phyloP scores from a whole-genome alignment of 2,329 filamentous ascomycete species.

The Alternaria consortialis region DNA sequence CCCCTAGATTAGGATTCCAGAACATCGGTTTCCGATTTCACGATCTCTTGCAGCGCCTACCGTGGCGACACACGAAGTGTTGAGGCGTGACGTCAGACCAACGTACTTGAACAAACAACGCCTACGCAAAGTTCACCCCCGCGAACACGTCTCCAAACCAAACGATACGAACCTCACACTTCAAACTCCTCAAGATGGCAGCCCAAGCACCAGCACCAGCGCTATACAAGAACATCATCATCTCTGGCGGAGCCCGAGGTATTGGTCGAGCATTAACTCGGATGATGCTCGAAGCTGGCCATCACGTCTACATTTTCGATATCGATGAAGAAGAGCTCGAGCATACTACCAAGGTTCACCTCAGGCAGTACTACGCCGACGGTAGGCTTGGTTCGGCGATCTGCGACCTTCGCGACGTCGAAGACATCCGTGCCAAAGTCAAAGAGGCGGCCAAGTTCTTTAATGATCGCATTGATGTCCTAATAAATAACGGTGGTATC shows the following conservation, averaged over 20 bases:
- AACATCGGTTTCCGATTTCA: not conserved
- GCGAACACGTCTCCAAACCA: constrained; percentile 5
- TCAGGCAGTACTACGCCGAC: constrained; percentile 48
- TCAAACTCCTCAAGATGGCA: constrained; percentile 10
- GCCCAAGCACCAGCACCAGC: constrained; percentile 12
- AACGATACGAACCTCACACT: not conserved
- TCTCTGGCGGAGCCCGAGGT: constrained; percentile 57
- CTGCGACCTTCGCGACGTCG: constrained; percentile 57
- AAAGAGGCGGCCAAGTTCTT: constrained; percentile 55
- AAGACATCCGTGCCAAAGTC: constrained; percentile 54
- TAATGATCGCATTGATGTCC: constrained; percentile 52
- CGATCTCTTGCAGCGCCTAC: not conserved
- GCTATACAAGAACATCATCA: constrained; percentile 47
- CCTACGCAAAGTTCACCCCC: constrained; percentile 4
- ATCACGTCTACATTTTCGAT: constrained; percentile 60
- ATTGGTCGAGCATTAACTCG: constrained; percentile 60
- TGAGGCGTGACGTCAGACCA: constrained; percentile 38
- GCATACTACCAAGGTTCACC: constrained; percentile 52
- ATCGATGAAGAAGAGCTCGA: constrained; percentile 50
- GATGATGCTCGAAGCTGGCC: constrained; percentile 56
- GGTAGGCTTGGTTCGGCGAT: constrained; percentile 48
- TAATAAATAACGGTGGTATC: constrained; percentile 52
- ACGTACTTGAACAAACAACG: constrained; percentile 25
- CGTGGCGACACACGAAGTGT: constrained; percentile 8
- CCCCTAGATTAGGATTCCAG: not conserved